Conservation (phyloP, 768 basidiomycete species). For the Mycena kentingensis region DNA sequence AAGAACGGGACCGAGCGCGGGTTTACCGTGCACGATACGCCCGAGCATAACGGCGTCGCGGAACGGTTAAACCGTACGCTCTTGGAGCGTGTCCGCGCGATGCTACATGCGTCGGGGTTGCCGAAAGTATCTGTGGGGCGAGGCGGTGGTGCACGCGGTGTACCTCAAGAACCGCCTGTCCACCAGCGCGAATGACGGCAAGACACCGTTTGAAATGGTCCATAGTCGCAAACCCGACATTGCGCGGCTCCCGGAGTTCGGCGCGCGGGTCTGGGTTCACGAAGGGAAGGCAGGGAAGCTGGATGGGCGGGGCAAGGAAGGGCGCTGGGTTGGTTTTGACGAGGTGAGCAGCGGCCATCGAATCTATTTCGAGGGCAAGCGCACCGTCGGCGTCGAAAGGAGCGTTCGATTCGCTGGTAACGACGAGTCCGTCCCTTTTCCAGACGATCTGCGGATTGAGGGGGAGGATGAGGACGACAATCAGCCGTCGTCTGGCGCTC, state of each 20-base stretch:
- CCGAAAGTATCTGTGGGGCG: conserved; percentile 26
- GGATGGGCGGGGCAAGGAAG: conserved; percentile 3
- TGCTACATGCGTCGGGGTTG: too few relatives aligned
- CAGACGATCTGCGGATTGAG: too few relatives aligned
- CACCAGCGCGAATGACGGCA: conserved; percentile 2
- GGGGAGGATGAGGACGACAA: conserved; percentile 6
- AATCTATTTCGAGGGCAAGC: conserved; percentile 23
- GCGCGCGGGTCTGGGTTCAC: conserved; percentile 5
- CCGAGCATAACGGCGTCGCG: too few relatives aligned
- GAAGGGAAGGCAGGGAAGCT: conserved; percentile 1
- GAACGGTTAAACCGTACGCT: too few relatives aligned
- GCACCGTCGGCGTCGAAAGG: conserved; percentile 16
- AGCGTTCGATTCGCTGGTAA: conserved; percentile 15
- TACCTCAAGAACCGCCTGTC: conserved; percentile 1
- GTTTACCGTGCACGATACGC: too few relatives aligned
- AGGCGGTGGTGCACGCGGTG: conserved; percentile 17
- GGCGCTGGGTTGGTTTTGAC: conserved; percentile 15
- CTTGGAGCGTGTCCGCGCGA: too few relatives aligned
- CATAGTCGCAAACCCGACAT: conserved; percentile 8
- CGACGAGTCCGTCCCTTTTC: conserved; percentile 3
- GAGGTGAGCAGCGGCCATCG: conserved; percentile 22
- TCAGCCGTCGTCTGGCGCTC: neutral
- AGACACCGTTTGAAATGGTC: too few relatives aligned
- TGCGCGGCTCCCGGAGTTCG: conserved; percentile 2
- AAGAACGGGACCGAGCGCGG: too few relatives aligned